Evolutionary conservation across 129 eudicot genomes (phyloP), one percentile per base, ranked within the genome.

Genomic region (Tagetes patula): DNA sequence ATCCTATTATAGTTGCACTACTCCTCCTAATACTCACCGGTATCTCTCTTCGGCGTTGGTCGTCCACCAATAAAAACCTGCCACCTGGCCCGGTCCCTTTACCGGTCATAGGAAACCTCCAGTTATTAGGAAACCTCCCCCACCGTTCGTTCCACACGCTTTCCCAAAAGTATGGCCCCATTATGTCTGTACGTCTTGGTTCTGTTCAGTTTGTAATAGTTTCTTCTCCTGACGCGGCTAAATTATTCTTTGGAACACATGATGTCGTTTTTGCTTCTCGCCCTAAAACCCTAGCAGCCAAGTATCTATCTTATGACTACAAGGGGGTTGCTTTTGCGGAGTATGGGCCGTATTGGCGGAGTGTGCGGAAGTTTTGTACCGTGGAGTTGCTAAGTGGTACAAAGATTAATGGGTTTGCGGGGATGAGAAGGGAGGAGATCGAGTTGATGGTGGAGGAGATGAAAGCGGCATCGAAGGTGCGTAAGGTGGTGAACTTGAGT

Each of bases 401-500:
- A 37, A 63, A 63, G 45, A 13, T 63, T 38, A 63, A 7, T n/a
- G 47, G 68, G 5, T 63, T 37, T 2, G 47, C 33, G 1, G 31
- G 68, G 33, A 63, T 63, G 68, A 63, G 68, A 6, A 5, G 46
- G 68, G 68, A 63, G 47, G 68, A 63, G 68, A 38, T 63, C 8
- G 68, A 47, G 68, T 5, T 63, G 47, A 63, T 38, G 68, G 31
- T 63, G 10, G 11, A 63, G 14, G 65, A 58, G 65, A 8, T 58
- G 65, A 58, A 58, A 9, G 40, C 11, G 13, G 65, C 65, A 2
- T 32, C 65, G 5, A 58, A 31, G 46, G 47, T 3, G 11, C 47
- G 33, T 39, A 38, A 63, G 10, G 68, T 38, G 68, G 68, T 63
- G 68, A 63, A 63, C 48, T 39, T 63, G 68, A 38, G 46, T 37